Evolutionary conservation across 305 asterid species (phyloP), one percentile per base, ranked within the genome.

Genomic region (Caryopteris hybrid): DNA sequence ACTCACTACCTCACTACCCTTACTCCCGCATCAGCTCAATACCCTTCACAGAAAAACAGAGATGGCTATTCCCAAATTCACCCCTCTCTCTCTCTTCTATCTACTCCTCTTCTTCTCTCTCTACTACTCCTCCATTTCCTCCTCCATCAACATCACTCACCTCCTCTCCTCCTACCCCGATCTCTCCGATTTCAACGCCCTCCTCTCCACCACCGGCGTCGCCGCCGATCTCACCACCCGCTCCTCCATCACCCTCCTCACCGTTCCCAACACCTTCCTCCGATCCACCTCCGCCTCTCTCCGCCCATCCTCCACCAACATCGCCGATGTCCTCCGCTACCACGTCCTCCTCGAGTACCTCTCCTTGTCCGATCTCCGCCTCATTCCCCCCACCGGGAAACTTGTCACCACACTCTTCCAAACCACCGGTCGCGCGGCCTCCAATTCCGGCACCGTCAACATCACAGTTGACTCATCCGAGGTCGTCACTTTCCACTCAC

Each of bases 311-410:
- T 12, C 78, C 76, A 2, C 79, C 74, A 17, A 51, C 65, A 71
- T 78, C 71, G 50, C 88, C 64, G 96, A 87, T 61, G 83, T 83
- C 74, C 83, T 92, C 80, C 96, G 96, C 62, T 84, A 82, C 87
- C 96, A 92, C 17, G 78, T 92, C 72, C 88, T 92, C 50, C 89
- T 89, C 45, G 85, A 92, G 68, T 89, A 82, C 70, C 73, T 92
- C 46, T 81, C 95, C 42, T 56, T 73, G 57, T 20, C 87, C 38
- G 91, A 84, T 61, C 87, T 92, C 80, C 89, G 75, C 58, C 85
- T 64, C 42, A 23, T 87, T 14, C 96, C 95, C 0, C 74, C 86
- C 36, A 7, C 75, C 53, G 94, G 95, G 0, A 86, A 80, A 56
- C 83, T 83, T 43, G 77, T 91, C 64, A 74, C 95, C 42, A 91